Percentiles rank a stretch among this genome's conserved stretches.
Conservation (phyloP, 345 rosid species). For the Abelmoschus esculentus region DNA sequence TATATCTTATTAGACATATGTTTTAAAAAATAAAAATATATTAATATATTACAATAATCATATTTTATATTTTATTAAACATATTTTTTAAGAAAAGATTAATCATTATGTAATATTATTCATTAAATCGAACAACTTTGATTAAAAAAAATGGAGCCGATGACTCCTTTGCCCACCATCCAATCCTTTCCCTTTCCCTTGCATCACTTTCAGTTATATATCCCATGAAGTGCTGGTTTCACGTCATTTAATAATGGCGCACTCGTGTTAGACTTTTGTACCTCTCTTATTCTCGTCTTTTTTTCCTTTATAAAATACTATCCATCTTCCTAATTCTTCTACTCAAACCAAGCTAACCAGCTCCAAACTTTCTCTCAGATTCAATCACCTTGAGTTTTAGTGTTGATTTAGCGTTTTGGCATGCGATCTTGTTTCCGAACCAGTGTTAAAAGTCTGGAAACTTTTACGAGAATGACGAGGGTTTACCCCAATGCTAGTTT, state of each 20-base stretch:
- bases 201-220: background rate
- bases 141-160: background rate
- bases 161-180: background rate
- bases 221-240: background rate
- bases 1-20: too few species aligned
- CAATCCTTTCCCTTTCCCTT: background rate
- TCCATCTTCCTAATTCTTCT: background rate
- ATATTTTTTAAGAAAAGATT: too few species aligned
- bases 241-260: background rate
- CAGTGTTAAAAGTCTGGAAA: slow-evolving; percentile 10
- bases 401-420: background rate
- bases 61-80: too few species aligned
- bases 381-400: background rate
- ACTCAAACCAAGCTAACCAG: background rate
- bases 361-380: background rate
- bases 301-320: background rate
- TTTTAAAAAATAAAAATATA: too few species aligned
- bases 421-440: background rate
- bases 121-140: too few species aligned
- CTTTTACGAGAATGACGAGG: slow-evolving; percentile 44
- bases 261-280: background rate
- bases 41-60: too few species aligned
- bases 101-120: too few species aligned
- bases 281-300: background rate
- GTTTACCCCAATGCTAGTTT: slow-evolving; percentile 53